Conservation (phyloP, 345 rosid genomes). For the Ceriops zippeliana region DNA sequence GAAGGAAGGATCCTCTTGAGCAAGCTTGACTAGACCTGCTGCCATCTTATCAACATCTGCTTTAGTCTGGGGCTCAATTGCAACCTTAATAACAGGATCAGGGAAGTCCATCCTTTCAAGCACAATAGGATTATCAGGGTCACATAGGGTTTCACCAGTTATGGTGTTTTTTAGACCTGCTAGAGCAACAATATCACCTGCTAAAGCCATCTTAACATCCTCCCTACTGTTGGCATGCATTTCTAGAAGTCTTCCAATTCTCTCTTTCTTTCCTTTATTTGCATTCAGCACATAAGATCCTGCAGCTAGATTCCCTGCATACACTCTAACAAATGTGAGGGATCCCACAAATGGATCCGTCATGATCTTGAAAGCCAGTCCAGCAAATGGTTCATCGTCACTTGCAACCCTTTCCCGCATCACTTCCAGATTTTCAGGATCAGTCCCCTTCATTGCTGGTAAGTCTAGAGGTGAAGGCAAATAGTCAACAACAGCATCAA, state of each 20-base stretch:
- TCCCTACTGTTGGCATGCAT: constrained; percentile 99
- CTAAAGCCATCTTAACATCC: constrained; percentile 77
- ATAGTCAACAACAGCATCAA: constrained; percentile 90
- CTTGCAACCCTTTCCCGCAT: constrained; percentile 51
- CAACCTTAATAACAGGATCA: constrained; percentile 96
- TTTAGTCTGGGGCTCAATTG: constrained; percentile 96
- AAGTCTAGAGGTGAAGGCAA: constrained; percentile 84
- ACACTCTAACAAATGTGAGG: constrained; percentile 88
- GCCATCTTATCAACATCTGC: constrained; percentile 95
- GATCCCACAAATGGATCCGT: constrained; percentile 93
- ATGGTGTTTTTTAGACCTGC: constrained; percentile 90
- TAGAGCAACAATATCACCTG: constrained; percentile 89
- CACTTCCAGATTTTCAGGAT: constrained; percentile 81
- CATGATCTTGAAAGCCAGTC: constrained; percentile 97
- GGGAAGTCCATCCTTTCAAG: constrained; percentile 99
- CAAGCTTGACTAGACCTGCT: constrained; percentile 78
- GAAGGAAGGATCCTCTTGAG: constrained; percentile 98
- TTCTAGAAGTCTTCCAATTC: constrained; percentile 92
- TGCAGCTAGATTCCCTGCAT: constrained; percentile 77
- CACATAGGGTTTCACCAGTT: constrained; percentile 85
- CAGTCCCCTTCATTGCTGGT: constrained; percentile 86
- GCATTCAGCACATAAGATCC: constrained; percentile 89
- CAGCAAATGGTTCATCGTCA: constrained; percentile 82
- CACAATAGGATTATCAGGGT: constrained; percentile 66
- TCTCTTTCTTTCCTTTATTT: constrained; percentile 95